Percentiles rank a stretch among this genome's conserved stretches.
Conservation (phyloP, 2,329 filamentous ascomycete species). For the Curvularia sp. region DNA sequence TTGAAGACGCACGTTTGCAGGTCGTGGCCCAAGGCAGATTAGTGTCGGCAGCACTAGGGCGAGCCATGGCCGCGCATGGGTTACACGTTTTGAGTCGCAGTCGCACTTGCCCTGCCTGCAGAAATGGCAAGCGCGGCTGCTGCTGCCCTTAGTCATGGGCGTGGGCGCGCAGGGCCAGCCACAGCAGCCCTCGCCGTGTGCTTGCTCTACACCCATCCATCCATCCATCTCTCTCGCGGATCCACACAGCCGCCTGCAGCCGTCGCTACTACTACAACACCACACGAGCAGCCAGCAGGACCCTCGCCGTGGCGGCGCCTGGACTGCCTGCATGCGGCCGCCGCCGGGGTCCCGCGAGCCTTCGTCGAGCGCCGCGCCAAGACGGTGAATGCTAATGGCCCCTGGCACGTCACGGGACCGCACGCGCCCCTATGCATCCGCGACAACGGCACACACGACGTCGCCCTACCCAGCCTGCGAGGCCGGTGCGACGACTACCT, state of each 20-base stretch:
- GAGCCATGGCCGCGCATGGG: slow-evolving; percentile 7
- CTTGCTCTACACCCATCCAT: too few relatives aligned
- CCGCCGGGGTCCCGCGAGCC: too few relatives aligned
- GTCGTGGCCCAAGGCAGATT: slow-evolving; percentile 23
- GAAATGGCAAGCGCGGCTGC: slow-evolving; percentile 18
- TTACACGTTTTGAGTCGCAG: slow-evolving; percentile 15
- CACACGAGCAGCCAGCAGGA: background rate
- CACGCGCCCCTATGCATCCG: background rate
- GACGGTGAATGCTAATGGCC: background rate
- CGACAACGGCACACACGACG: background rate
- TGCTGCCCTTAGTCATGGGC: slow-evolving; percentile 9
- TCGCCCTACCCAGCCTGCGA: background rate
- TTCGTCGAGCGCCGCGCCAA: background rate
- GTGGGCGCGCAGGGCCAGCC: background rate
- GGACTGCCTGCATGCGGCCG: background rate
- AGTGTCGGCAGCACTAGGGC: slow-evolving; percentile 18
- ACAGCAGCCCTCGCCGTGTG: too few relatives aligned
- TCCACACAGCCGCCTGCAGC: too few relatives aligned
- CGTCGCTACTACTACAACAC: background rate
- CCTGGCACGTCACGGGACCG: slow-evolving; percentile 17
- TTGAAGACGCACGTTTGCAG: slow-evolving; percentile 35
- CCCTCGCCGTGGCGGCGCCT: background rate
- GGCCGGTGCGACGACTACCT: background rate
- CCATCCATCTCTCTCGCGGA: too few relatives aligned
- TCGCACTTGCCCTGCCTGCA: slow-evolving; percentile 12